Base-by-base conservation (phyloP, 2,329 filamentous ascomycete species). In the Botrytis tulipae region DNA sequence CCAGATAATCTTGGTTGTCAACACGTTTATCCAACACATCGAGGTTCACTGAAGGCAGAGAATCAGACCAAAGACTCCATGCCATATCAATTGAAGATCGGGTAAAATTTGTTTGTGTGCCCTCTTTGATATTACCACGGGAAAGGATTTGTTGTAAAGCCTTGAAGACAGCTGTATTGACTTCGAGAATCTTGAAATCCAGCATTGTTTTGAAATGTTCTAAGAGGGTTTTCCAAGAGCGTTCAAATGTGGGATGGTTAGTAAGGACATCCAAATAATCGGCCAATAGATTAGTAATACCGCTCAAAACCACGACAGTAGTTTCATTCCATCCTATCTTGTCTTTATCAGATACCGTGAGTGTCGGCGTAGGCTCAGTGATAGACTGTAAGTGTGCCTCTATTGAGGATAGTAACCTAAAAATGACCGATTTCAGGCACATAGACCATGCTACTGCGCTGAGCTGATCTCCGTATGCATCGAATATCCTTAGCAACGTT, bases 401-500 rank as follows among this genome's bases (percentile, higher is more conserved):
- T n/a, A 95, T 90, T 0, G 89, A 90, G 6, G 90, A 87, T 4
- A 97, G 83, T 77, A 97, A 89, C 74, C 89, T 89, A 82, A 97
- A 95, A 2, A 97, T 86, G 10, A 98, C 92, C 10, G 89, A 90
- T 74, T 92, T 91, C 72, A 97, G 88, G 78, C 94, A 96, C 42
- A 95, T 87, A 66, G 91, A 91, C 95, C 94, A 98, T 0, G 93
- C 91, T 79, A 92, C 89, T 0, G 93, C 87, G 59, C 88, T 91
- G 7, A 98, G 85, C 71, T 92, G 91, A 76, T 95, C 92, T 18
- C 94, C 94, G 76, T 97, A 97, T 1, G 93, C 94, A 81, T 97
- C 94, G 76, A 98, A 94, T 32, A 98, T 97, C 63, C 94, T 89
- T 73, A 98, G 87, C 5, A 98, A 84, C 0, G 95, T 98, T 81